These are phyloP conservation scores for Cyberlindnera galapagoensis DNA, from an alignment of 805 yeast species.

Conservation along the genomic window DNA sequence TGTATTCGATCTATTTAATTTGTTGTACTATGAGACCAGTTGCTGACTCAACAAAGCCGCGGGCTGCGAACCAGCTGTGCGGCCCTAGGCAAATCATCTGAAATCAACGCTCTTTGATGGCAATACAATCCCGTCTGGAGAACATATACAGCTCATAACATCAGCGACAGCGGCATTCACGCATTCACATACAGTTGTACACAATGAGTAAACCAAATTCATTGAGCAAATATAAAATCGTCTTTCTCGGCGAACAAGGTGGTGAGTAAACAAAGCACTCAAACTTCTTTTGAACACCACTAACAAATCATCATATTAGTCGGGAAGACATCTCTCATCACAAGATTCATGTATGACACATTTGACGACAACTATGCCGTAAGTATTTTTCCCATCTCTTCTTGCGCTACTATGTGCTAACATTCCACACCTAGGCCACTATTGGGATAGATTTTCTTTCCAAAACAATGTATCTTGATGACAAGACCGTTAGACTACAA, in stretches of 20 bases:
- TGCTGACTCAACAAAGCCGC: too few species aligned
- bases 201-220: slow-evolving; percentile 23
- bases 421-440: slow-evolving; percentile 60
- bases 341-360: slow-evolving; percentile 97
- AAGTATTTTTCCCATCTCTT: slow-evolving; percentile 12
- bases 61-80: too few species aligned
- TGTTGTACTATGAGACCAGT: too few species aligned
- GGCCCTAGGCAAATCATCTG: too few species aligned
- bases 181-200: too few species aligned
- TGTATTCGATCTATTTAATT: too few species aligned
- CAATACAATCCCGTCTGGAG: too few species aligned
- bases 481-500: slow-evolving; percentile 90
- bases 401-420: slow-evolving; percentile 6
- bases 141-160: too few species aligned
- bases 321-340: slow-evolving; percentile 91
- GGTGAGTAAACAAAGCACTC: slow-evolving; percentile 13
- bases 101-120: too few species aligned
- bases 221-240: slow-evolving; percentile 71
- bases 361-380: slow-evolving; percentile 88
- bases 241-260: slow-evolving; percentile 88
- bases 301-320: slow-evolving; percentile 54
- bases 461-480: slow-evolving; percentile 92
- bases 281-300: neutral
- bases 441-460: slow-evolving; percentile 95
- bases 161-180: too few species aligned